These are phyloP conservation scores for Paraphaeosphaeria minitans DNA, from an alignment of 2,329 filamentous ascomycete genomes.

Conservation along the genomic window DNA sequence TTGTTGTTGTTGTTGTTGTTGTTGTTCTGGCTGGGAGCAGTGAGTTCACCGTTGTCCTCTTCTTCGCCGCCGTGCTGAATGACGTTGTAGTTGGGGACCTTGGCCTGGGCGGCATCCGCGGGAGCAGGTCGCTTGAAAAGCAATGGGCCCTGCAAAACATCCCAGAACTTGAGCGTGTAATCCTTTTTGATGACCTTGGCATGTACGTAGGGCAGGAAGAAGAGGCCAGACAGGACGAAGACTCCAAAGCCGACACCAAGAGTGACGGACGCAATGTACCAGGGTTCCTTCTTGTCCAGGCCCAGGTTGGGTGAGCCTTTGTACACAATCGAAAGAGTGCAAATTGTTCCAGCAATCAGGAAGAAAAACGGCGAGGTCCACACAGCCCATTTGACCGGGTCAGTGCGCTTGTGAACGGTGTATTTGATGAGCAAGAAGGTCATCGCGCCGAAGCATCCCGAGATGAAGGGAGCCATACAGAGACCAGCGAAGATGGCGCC, in stretches of 20 bases:
- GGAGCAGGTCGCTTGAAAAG: conserved; percentile 60
- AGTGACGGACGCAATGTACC: conserved; percentile 70
- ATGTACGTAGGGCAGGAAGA: conserved; percentile 75
- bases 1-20: not conserved
- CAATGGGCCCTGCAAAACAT: conserved; percentile 66
- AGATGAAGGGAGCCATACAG: conserved; percentile 71
- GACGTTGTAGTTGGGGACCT: conserved; percentile 77
- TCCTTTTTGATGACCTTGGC: conserved; percentile 72
- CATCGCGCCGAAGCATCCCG: conserved; percentile 66
- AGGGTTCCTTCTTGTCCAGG: conserved; percentile 67
- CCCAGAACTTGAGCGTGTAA: conserved; percentile 65
- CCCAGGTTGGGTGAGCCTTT: conserved; percentile 75
- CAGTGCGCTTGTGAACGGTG: conserved; percentile 71
- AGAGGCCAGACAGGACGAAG: conserved; percentile 63
- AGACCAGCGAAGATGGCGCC: conserved; percentile 67
- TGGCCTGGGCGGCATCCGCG: conserved; percentile 58
- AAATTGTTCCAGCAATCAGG: conserved; percentile 74
- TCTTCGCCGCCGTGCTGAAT: conserved; percentile 61
- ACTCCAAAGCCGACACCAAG: conserved; percentile 68
- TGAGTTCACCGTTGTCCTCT: not conserved
- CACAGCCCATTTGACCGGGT: conserved; percentile 74
- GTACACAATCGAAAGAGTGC: conserved; percentile 78
- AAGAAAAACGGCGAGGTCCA: conserved; percentile 77
- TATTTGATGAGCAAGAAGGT: conserved; percentile 77
- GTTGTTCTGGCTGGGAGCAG: not conserved